A percentile compares a stretch with the other conserved stretches of the same genome.
Conservation (phyloP, 176 grass and related monocot genomes). For the Carex scoparia region DNA sequence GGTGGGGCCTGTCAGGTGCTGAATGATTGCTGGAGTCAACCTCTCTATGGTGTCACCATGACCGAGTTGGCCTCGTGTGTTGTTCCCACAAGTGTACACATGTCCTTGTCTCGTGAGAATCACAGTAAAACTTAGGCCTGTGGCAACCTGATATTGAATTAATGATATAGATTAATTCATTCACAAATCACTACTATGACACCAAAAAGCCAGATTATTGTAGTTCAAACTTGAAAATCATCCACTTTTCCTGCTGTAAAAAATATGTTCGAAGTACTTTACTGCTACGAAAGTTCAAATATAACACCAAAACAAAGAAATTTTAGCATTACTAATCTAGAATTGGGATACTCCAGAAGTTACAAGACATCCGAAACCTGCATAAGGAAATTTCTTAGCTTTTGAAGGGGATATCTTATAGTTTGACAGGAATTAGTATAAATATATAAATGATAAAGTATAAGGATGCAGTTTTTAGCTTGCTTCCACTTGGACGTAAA, state of each 20-base stretch:
- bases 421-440: neutral
- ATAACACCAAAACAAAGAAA: neutral
- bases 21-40: conserved; percentile 61
- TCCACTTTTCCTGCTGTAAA: neutral
- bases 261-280: neutral
- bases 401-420: neutral
- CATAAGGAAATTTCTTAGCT: neutral
- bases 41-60: conserved; percentile 82
- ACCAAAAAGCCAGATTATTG: neutral
- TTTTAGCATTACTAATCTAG: neutral
- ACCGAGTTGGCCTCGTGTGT: conserved; percentile 92
- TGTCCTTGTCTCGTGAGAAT: conserved; percentile 73
- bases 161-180: neutral
- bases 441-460: neutral
- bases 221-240: neutral
- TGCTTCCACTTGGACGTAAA: neutral
- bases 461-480: neutral
- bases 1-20: conserved; percentile 39
- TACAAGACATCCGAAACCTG: neutral
- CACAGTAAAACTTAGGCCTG: conserved; percentile 87
- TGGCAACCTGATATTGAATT: conserved; percentile 52
- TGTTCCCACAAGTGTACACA: conserved; percentile 90
- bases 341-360: neutral
- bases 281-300: neutral
- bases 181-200: neutral